phyloP scores from a whole-genome alignment of 2,329 filamentous ascomycete species.

The Camptophora hylomeconis region DNA sequence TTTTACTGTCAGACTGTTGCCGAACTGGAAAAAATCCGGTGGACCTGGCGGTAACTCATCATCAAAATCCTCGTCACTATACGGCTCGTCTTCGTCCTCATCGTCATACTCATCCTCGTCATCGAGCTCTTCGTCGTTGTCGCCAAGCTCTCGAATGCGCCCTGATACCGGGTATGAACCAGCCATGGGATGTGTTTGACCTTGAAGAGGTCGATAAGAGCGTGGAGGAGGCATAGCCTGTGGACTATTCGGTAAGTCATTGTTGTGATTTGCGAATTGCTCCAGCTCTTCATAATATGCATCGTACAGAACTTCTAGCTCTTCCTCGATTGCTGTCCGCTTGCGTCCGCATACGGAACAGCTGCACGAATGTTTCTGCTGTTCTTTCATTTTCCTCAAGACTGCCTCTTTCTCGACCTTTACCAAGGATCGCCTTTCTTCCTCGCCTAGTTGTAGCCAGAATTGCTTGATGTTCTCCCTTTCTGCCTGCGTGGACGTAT shows the following conservation, averaged over 20 bases:
- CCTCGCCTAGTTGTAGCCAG: slow-evolving; percentile 87
- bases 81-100: slow-evolving; percentile 56
- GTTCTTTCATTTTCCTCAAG: slow-evolving; percentile 98
- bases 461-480: slow-evolving; percentile 96
- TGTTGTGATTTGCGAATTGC: slow-evolving; percentile 82
- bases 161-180: slow-evolving; percentile 46
- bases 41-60: slow-evolving; percentile 53
- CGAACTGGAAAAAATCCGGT: slow-evolving; percentile 93
- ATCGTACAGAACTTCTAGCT: slow-evolving; percentile 93
- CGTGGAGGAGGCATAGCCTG: slow-evolving; percentile 56
- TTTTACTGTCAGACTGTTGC: slow-evolving; percentile 93
- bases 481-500: slow-evolving; percentile 86
- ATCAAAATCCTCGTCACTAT: slow-evolving; percentile 52
- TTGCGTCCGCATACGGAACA: slow-evolving; percentile 96
- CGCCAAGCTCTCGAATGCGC: slow-evolving; percentile 47
- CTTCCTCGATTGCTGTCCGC: slow-evolving; percentile 92
- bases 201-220: slow-evolving; percentile 36
- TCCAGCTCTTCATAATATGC: slow-evolving; percentile 97
- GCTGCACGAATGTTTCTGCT: slow-evolving; percentile 97
- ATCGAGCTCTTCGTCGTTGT: slow-evolving; percentile 43
- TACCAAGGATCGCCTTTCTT: slow-evolving; percentile 86
- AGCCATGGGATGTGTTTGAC: slow-evolving; percentile 28
- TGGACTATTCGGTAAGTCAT: slow-evolving; percentile 46
- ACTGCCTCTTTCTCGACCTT: slow-evolving; percentile 99
- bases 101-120: slow-evolving; percentile 44